These are phyloP conservation scores for Lecanicillium sp. DNA, from an alignment of 2,329 filamentous ascomycete genomes.

Conservation along the genomic window DNA sequence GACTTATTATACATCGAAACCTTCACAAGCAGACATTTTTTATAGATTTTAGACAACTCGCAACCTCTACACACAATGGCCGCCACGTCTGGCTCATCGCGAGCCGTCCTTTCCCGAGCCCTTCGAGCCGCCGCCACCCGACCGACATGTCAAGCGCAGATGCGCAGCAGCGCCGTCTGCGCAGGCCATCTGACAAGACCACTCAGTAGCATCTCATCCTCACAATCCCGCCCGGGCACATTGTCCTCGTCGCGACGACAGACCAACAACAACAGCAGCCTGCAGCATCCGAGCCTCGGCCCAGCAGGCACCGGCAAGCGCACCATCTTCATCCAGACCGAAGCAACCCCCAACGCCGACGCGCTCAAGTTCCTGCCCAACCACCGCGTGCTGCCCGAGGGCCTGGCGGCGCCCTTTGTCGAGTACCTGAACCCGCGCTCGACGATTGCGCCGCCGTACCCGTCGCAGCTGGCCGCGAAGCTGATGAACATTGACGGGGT, in stretches of 20 bases:
- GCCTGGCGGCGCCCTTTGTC: conserved; percentile 67
- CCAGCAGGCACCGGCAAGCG: conserved; percentile 24
- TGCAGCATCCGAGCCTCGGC: conserved; percentile 15
- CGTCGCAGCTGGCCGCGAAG: conserved; percentile 82
- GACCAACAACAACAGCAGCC: conserved; percentile 6
- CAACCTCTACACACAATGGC: conserved; percentile 3
- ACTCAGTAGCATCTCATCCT: neutral
- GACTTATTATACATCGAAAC: too few species aligned
- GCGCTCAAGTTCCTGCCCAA: conserved; percentile 95
- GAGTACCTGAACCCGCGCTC: conserved; percentile 87
- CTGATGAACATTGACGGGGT: conserved; percentile 92
- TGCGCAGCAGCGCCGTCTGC: conserved; percentile 7
- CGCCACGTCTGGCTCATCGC: conserved; percentile 3
- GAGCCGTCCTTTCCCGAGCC: conserved; percentile 3
- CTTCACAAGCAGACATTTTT: too few species aligned
- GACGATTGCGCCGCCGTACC: conserved; percentile 80
- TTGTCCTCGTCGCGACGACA: conserved; percentile 12
- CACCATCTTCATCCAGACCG: conserved; percentile 96
- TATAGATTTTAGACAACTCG: too few species aligned
- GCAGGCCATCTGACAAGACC: too few species aligned
- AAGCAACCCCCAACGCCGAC: conserved; percentile 89
- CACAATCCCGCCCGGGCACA: conserved; percentile 1
- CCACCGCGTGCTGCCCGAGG: conserved; percentile 70
- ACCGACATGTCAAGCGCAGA: conserved; percentile 10
- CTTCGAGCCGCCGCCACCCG: conserved; percentile 9